These are phyloP conservation scores for Boechera divaricarpa DNA, from an alignment of 345 rosid species.

Conservation along the genomic window DNA sequence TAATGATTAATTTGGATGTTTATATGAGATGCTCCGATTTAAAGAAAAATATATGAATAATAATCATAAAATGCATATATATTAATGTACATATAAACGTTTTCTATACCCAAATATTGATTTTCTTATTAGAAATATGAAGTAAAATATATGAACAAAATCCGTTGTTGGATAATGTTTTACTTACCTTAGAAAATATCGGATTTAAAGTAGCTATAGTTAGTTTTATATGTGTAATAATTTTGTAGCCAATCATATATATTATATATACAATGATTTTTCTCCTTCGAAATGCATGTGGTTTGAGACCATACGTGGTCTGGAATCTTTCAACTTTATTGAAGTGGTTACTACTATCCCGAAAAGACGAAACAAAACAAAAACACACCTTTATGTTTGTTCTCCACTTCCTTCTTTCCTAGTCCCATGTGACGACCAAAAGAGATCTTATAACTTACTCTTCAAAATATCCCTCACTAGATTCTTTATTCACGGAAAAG, in stretches of 20 bases:
- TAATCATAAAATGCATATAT: too few species aligned
- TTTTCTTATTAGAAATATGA: too few species aligned
- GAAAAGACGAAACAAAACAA: slow-evolving; percentile 33
- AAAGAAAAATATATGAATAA: too few species aligned
- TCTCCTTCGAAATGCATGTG: slow-evolving; percentile 30
- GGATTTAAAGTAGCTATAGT: not conserved
- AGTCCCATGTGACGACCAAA: slow-evolving; percentile 47
- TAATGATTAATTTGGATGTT: too few species aligned
- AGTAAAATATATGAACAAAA: too few species aligned
- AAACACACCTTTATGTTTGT: slow-evolving; percentile 18
- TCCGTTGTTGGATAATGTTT: not conserved
- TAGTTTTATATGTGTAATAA: not conserved
- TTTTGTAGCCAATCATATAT: not conserved
- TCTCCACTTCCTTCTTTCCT: slow-evolving; percentile 21
- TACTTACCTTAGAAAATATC: not conserved
- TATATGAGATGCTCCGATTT: too few species aligned
- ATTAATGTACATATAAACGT: too few species aligned
- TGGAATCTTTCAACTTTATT: slow-evolving; percentile 34
- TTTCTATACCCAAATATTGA: too few species aligned
- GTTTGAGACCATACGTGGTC: slow-evolving; percentile 25
- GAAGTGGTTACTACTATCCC: slow-evolving; percentile 20
- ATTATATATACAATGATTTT: not conserved
- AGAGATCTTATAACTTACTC: slow-evolving; percentile 36
- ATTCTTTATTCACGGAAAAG: slow-evolving; percentile 37
- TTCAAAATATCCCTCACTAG: slow-evolving; percentile 31